These are phyloP conservation scores for Melampsora occidentalis DNA, from an alignment of 1,284 basidiomycete species.

Conservation along the genomic window DNA sequence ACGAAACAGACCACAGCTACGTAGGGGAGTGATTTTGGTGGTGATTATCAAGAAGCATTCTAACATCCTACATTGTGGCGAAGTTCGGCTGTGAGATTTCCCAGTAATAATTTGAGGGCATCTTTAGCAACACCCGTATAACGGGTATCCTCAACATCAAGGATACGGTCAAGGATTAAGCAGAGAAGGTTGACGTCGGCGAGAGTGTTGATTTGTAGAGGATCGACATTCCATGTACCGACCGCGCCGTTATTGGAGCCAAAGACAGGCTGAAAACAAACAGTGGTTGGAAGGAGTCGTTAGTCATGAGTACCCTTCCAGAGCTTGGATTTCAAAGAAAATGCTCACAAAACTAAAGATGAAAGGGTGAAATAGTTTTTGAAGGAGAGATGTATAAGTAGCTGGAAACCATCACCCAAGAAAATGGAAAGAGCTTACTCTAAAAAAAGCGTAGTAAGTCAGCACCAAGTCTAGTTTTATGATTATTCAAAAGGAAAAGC, in stretches of 20 bases:
- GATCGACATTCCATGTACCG: not conserved
- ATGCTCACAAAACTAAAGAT: not conserved
- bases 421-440: not conserved
- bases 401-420: not conserved
- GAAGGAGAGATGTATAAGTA: not conserved
- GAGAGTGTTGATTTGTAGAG: not conserved
- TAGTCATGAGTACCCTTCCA: not conserved
- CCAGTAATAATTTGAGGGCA: not conserved
- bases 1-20: no score
- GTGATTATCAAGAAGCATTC: not conserved
- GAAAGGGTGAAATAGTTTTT: not conserved
- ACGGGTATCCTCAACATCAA: not conserved
- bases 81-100: not conserved
- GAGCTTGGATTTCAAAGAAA: not conserved
- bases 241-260: not conserved
- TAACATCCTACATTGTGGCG: not conserved
- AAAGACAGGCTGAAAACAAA: not conserved
- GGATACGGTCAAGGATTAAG: not conserved
- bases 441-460: not conserved
- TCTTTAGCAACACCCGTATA: not conserved
- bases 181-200: not conserved
- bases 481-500: not conserved
- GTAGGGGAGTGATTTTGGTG: no score
- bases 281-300: no score
- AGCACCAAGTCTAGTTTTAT: not conserved